phyloP scores from a whole-genome alignment of 768 basidiomycete genomes.

The Cantharellus cinnabarinus region DNA sequence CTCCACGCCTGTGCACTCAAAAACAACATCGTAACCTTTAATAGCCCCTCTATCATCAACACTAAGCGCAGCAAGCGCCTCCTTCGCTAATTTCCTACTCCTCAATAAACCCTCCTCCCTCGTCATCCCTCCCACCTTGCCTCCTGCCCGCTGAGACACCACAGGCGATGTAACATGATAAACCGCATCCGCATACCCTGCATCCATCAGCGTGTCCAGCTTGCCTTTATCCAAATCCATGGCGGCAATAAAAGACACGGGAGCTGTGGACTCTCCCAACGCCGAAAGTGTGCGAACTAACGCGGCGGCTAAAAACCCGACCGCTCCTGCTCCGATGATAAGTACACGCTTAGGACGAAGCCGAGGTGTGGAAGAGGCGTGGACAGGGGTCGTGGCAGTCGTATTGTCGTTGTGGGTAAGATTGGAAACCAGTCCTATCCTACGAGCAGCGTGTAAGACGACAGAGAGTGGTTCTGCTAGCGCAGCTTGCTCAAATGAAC shows the following conservation, averaged over 20 bases:
- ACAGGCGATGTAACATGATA: conserved; percentile 33
- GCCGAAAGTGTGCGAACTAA: conserved; percentile 17
- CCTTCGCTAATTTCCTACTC: conserved; percentile 29
- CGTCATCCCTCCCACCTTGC: conserved; percentile 31
- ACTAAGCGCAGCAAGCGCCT: conserved; percentile 32
- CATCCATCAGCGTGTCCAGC: conserved; percentile 50
- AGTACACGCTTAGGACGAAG: conserved; percentile 29
- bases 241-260: conserved; percentile 55
- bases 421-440: conserved; percentile 14
- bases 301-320: conserved; percentile 76
- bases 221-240: conserved; percentile 73
- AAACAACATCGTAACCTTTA: conserved; percentile 70
- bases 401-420: conserved; percentile 6
- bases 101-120: conserved; percentile 20
- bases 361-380: conserved; percentile 11
- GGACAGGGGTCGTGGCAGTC: not conserved
- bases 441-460: conserved; percentile 40
- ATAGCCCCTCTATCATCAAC: conserved; percentile 16
- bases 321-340: conserved; percentile 82
- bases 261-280: conserved; percentile 18
- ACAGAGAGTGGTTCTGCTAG: conserved; percentile 92
- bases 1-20: conserved; percentile 92
- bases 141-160: conserved; percentile 10
- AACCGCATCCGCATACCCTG: conserved; percentile 62
- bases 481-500: conserved; percentile 62